phyloP scores from a whole-genome alignment of 768 basidiomycete species.

The Lactarius vividus region DNA sequence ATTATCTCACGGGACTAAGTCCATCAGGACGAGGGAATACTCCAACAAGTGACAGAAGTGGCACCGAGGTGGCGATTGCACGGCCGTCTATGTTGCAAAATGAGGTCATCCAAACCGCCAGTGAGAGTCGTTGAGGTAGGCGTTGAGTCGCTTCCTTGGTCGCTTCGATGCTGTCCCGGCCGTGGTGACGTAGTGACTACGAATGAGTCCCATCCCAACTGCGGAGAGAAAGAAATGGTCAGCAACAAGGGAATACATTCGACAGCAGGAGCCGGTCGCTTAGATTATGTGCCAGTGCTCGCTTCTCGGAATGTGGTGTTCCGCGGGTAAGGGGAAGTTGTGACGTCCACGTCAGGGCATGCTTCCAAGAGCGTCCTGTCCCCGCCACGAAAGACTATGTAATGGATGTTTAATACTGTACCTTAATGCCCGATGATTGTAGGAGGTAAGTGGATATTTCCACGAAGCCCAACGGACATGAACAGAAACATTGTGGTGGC shows the following conservation, averaged over 20 bases:
- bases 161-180: background rate
- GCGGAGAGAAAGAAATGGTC: background rate
- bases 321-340: background rate
- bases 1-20: background rate
- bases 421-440: background rate
- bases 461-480: background rate
- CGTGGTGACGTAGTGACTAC: background rate
- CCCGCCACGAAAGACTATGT: constrained; percentile 17
- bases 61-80: constrained; percentile 5
- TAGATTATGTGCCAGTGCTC: background rate
- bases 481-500: constrained; percentile 1
- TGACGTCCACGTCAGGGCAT: constrained; percentile 8
- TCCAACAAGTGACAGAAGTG: constrained; percentile 3
- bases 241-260: background rate
- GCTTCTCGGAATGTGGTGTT: background rate
- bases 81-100: background rate
- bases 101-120: background rate
- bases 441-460: background rate
- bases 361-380: constrained; percentile 21
- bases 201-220: background rate
- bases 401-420: background rate
- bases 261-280: background rate
- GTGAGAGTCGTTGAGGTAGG: background rate
- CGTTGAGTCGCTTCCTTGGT: background rate
- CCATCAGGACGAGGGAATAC: constrained; percentile 3